Evolutionary conservation across 2,329 filamentous ascomycete genomes (phyloP), one percentile per base, ranked within the genome.

Genomic region (Alternaria rosae): DNA sequence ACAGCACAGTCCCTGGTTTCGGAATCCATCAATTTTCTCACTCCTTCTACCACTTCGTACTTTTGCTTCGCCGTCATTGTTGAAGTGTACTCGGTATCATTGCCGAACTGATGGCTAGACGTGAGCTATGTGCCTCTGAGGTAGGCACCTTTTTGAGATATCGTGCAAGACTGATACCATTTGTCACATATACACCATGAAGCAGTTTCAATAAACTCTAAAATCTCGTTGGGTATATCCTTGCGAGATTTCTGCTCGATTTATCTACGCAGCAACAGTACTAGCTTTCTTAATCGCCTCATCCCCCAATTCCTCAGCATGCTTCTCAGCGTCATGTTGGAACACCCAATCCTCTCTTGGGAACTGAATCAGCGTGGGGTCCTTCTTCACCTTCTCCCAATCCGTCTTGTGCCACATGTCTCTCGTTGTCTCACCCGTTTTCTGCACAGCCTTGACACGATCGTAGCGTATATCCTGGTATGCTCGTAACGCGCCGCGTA

Each of bases 331-430:
- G 67, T 77, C 75, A 64, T 72, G 72, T 11, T 43, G 42, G 41
- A 76, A 76, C n/a, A 77, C 71, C 75, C 75, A 77, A 25, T 76
- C 73, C 54, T 76, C 74, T 5, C 73, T 62, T 9, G 74, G 75
- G 7, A 76, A 70, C 60, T 74, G 68, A 6, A 77, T 75, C 23
- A 60, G 61, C 20, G 72, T 68, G 0, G 75, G 75, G 35, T 77
- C 67, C 54, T 62, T 59, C 68, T 75, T 76, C 2, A 76, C 74
- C 64, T 76, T 71, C 25, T 74, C 71, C 74, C 76, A 78, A 38
- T 78, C 71, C 3, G 74, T 75, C 30, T 77, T 75, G 38, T 78
- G 76, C 73, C 72, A 77, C 71, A 73, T 72, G 59, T 78, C 75
- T 5, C 76, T 65, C 43, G 73, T 77, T 20, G 71, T 76, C 63